phyloP scores from a whole-genome alignment of 768 basidiomycete genomes.

The Russula emetica region DNA sequence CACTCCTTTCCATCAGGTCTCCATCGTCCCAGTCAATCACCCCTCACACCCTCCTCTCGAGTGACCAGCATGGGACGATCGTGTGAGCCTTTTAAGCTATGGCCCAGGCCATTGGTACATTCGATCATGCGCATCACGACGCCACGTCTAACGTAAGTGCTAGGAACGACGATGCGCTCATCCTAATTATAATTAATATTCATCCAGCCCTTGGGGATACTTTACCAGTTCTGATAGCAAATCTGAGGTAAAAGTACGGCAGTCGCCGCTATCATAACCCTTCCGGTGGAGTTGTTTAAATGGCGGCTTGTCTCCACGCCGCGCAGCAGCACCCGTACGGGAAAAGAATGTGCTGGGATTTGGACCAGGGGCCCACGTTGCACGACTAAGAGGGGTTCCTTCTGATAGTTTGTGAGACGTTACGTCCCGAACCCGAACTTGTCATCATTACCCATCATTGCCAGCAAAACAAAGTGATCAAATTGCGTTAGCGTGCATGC shows the following conservation, averaged over 20 bases:
- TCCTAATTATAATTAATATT: conserved; percentile 16
- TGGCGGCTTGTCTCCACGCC: not conserved
- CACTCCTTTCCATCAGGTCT: not conserved
- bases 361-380: not conserved
- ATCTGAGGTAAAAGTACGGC: conserved; percentile 25
- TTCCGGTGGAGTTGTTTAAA: not conserved
- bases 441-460: conserved; percentile 8
- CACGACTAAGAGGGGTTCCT: not conserved
- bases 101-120: conserved; percentile 22
- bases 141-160: conserved; percentile 23
- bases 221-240: conserved; percentile 8
- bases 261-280: conserved; percentile 5
- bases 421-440: conserved; percentile 11
- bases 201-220: not conserved
- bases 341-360: not conserved
- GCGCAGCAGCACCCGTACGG: not conserved
- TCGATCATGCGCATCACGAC: conserved; percentile 16
- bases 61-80: not conserved
- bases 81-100: not conserved
- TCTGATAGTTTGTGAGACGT: not conserved
- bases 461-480: conserved; percentile 11
- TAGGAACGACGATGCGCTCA: conserved; percentile 19
- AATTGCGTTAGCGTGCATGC: conserved; percentile 19
- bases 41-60: not conserved
- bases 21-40: not conserved